Conservation (phyloP, 306 rosid genomes). For the Cicer bijugum region DNA sequence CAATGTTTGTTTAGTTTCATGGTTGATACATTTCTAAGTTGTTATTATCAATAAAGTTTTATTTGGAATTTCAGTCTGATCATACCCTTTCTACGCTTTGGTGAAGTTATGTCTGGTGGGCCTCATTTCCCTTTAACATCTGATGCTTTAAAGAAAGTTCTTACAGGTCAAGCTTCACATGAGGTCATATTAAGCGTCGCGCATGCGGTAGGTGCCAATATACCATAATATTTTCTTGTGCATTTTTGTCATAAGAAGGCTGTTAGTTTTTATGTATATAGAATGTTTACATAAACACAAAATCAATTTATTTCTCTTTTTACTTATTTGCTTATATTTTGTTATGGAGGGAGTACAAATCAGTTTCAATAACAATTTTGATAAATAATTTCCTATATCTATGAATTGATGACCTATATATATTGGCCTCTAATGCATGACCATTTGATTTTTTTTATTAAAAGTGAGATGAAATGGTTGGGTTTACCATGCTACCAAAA, state of each 20-base stretch:
- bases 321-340: too few species aligned
- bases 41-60: conserved; percentile 23
- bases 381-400: too few species aligned
- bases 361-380: too few species aligned
- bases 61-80: conserved; percentile 63
- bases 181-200: conserved; percentile 77
- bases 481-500: too few species aligned
- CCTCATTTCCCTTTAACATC: conserved; percentile 83
- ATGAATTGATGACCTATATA: too few species aligned
- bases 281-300: neutral
- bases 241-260: neutral
- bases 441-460: too few species aligned
- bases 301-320: neutral
- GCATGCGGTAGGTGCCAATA: conserved; percentile 68
- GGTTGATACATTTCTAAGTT: neutral
- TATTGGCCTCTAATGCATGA: too few species aligned
- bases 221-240: neutral
- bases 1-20: conserved; percentile 23
- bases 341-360: too few species aligned
- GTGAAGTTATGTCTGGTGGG: conserved; percentile 79
- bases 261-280: neutral
- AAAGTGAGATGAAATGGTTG: too few species aligned
- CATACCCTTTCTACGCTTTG: conserved; percentile 90
- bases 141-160: conserved; percentile 83
- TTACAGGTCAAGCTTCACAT: conserved; percentile 81